Percentiles rank a stretch among this genome's conserved stretches.
Conservation (phyloP, 495 filamentous ascomycete species). For the Aspergillus conjunctus region DNA sequence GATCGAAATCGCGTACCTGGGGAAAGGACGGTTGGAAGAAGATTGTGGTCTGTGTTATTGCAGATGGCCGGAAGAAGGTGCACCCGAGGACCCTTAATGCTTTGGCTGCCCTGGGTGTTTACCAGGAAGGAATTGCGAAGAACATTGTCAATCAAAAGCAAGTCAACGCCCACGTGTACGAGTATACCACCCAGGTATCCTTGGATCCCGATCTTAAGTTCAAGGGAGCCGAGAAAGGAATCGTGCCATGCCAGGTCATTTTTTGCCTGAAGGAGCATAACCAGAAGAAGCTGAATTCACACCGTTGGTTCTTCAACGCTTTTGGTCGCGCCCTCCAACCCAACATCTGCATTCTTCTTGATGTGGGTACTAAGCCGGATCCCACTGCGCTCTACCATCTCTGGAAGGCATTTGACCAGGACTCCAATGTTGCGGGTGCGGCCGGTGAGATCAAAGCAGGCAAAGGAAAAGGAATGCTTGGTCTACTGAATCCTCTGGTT, state of each 20-base stretch:
- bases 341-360: constrained; percentile 94
- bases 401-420: constrained; percentile 98
- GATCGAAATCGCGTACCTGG: constrained; percentile 92
- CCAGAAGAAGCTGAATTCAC: constrained; percentile 95
- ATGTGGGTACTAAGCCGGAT: constrained; percentile 91
- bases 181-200: constrained; percentile 98
- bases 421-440: constrained; percentile 94
- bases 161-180: constrained; percentile 89
- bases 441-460: constrained; percentile 97
- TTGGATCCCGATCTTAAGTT: constrained; percentile 95
- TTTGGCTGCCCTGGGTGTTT: constrained; percentile 97
- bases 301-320: constrained; percentile 99
- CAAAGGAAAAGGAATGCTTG: constrained; percentile 79
- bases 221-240: constrained; percentile 98
- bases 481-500: constrained; percentile 90
- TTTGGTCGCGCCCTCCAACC: constrained; percentile 91
- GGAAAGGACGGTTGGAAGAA: constrained; percentile 98
- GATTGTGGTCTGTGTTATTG: constrained; percentile 96
- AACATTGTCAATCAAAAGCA: constrained; percentile 93
- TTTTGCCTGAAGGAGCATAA: constrained; percentile 99
- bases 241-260: constrained; percentile 97
- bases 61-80: constrained; percentile 90
- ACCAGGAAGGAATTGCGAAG: constrained; percentile 98
- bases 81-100: constrained; percentile 93
- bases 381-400: constrained; percentile 90